Conservation (phyloP, 148 eudicot genomes). For the Rhododendron henanense region DNA sequence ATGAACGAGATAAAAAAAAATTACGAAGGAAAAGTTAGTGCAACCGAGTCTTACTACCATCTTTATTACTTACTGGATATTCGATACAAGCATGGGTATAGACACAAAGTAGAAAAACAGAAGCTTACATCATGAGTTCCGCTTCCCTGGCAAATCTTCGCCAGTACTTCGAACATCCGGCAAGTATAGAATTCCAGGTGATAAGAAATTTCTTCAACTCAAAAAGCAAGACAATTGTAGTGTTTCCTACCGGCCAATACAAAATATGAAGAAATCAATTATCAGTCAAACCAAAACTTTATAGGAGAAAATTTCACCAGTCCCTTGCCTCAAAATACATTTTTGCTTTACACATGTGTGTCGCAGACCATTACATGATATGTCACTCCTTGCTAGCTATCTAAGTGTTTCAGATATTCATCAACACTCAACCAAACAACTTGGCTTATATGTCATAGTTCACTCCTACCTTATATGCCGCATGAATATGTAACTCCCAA, state of each 20-base stretch:
- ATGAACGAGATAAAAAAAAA: not conserved
- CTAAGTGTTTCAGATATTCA: not conserved
- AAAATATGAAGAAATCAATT: not conserved
- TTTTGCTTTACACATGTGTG: not conserved
- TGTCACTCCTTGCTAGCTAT: not conserved
- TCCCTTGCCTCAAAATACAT: not conserved
- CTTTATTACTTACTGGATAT: not conserved
- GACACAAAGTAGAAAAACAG: not conserved
- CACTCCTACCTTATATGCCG: not conserved
- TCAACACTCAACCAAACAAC: not conserved
- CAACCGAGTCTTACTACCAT: not conserved
- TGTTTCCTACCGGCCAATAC: not conserved
- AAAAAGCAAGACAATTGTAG: not conserved
- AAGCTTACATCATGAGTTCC: not conserved
- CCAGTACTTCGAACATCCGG: not conserved
- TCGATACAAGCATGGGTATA: not conserved
- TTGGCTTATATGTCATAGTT: not conserved
- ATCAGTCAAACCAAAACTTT: not conserved
- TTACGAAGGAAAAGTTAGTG: not conserved
- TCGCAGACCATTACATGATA: not conserved
- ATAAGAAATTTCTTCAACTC: not conserved
- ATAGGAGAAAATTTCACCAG: not conserved
- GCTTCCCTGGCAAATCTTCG: not conserved
- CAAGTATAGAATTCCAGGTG: not conserved
- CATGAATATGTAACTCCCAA: not conserved